Conservation (phyloP, 2,329 filamentous ascomycete species). For the Scolecobasidium constrictum region DNA sequence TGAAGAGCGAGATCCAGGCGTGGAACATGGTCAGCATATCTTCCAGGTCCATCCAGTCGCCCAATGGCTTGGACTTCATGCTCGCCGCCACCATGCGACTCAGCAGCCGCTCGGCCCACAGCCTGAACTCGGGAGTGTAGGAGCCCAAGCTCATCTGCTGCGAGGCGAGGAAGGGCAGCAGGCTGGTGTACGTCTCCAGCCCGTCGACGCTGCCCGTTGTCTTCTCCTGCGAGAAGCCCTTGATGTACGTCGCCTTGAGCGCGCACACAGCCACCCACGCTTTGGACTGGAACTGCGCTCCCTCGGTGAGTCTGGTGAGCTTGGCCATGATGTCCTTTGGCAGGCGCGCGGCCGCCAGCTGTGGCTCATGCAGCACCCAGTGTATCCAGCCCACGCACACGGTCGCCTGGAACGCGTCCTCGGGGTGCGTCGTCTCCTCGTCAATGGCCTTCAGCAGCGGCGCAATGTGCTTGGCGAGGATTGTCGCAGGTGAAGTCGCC, state of each 20-base stretch:
- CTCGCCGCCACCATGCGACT: slow-evolving; percentile 64
- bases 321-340: slow-evolving; percentile 46
- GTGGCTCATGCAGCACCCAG: slow-evolving; percentile 63
- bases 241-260: slow-evolving; percentile 68
- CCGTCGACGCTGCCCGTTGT: slow-evolving; percentile 42
- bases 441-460: slow-evolving; percentile 28
- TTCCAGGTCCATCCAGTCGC: slow-evolving; percentile 17
- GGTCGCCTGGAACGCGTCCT: slow-evolving; percentile 62
- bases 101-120: slow-evolving; percentile 70
- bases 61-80: slow-evolving; percentile 41
- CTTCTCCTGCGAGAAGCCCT: slow-evolving; percentile 41
- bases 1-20: slow-evolving; percentile 56
- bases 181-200: slow-evolving; percentile 53
- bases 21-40: slow-evolving; percentile 37
- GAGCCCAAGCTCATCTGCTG: slow-evolving; percentile 32
- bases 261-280: slow-evolving; percentile 78
- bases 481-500: slow-evolving; percentile 16
- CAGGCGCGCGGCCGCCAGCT: slow-evolving; percentile 47
- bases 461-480: slow-evolving; percentile 28
- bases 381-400: slow-evolving; percentile 80
- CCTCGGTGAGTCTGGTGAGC: slow-evolving; percentile 10
- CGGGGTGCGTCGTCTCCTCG: slow-evolving; percentile 28
- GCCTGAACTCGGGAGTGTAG: slow-evolving; percentile 49
- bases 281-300: slow-evolving; percentile 24
- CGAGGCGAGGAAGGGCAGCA: slow-evolving; percentile 50